phyloP scores from a whole-genome alignment of 2,329 filamentous ascomycete species.

The Elsinoe australis region DNA sequence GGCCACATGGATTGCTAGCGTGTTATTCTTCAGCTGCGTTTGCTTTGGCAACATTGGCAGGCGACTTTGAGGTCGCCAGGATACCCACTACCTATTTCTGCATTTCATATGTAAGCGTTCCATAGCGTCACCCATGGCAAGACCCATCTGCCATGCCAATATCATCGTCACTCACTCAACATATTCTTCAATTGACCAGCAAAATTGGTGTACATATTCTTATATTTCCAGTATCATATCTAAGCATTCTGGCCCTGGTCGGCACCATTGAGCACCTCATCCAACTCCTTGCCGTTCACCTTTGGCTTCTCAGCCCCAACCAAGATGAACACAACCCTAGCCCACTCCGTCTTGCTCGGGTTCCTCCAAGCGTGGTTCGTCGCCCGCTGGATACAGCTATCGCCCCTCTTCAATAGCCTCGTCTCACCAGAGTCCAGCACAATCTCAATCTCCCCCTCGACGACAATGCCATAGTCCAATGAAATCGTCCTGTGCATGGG shows the following conservation, averaged over 20 bases:
- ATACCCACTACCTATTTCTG: background rate
- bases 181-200: no score
- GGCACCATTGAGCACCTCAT: constrained; percentile 16
- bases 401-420: constrained; percentile 29
- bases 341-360: constrained; percentile 20
- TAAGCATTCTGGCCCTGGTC: constrained; percentile 9
- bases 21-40: constrained; percentile 88
- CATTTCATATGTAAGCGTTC: background rate
- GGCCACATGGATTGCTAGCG: constrained; percentile 83
- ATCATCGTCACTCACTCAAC: no score
- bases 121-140: background rate
- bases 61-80: constrained; percentile 42
- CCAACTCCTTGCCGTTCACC: constrained; percentile 16
- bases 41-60: constrained; percentile 96
- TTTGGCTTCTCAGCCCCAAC: constrained; percentile 14
- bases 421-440: constrained; percentile 32
- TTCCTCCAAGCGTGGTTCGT: constrained; percentile 25
- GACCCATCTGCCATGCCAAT: no score
- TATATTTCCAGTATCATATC: no score
- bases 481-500: constrained; percentile 35
- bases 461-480: constrained; percentile 33
- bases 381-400: constrained; percentile 29
- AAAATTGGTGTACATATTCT: no score
- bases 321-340: constrained; percentile 22
- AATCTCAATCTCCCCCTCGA: constrained; percentile 34